phyloP scores from a whole-genome alignment of 805 yeast species.

The Ogataea pignaliae region DNA sequence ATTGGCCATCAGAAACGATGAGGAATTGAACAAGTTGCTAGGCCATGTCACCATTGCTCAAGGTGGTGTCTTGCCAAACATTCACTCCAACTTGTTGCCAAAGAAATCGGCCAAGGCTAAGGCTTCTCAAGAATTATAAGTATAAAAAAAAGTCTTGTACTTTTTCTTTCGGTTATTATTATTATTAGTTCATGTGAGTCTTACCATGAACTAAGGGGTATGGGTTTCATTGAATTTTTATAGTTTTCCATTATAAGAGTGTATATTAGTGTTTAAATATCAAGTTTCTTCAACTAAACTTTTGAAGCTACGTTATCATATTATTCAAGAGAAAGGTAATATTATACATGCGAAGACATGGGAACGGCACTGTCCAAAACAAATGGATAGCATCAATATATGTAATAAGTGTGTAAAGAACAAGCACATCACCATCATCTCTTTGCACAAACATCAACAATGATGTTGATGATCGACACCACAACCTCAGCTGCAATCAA shows the following conservation, averaged over 20 bases:
- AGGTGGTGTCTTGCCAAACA: slow-evolving; percentile 99
- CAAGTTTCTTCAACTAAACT: slow-evolving; percentile 11
- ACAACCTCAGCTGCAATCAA: slow-evolving; percentile 89
- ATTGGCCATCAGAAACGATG: slow-evolving; percentile 98
- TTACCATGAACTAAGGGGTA: background rate
- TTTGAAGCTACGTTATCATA: no score
- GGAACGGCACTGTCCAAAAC: background rate
- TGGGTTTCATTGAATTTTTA: slow-evolving; percentile 4
- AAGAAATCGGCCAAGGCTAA: slow-evolving; percentile 50
- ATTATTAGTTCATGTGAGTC: background rate
- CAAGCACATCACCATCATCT: slow-evolving; percentile 1
- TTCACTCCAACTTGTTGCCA: slow-evolving; percentile 84
- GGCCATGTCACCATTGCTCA: slow-evolving; percentile 94
- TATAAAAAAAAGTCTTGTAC: background rate
- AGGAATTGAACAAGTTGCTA: slow-evolving; percentile 91
- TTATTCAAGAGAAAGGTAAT: no score
- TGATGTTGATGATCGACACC: slow-evolving; percentile 79
- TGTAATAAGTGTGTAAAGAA: background rate
- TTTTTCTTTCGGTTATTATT: background rate
- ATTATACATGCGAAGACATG: no score
- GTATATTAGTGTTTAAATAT: slow-evolving; percentile 26
- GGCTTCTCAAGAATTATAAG: slow-evolving; percentile 56
- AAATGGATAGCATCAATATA: background rate
- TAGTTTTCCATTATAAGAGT: slow-evolving; percentile 10
- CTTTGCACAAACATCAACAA: slow-evolving; percentile 32